Conservation (phyloP, 2,329 filamentous ascomycete species). For the Claviceps sp. region DNA sequence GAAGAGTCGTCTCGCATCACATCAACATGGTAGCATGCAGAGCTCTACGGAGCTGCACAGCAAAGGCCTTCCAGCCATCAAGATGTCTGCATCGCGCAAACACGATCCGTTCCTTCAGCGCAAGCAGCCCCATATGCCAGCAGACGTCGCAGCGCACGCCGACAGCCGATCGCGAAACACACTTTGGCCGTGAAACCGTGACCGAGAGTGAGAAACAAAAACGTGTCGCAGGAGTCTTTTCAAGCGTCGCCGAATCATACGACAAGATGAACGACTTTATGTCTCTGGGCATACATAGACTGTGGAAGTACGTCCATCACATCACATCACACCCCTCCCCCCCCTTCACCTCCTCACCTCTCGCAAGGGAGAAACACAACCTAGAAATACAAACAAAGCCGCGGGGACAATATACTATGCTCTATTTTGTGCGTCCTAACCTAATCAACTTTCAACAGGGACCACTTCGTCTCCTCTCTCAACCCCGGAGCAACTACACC, state of each 20-base stretch:
- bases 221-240: constrained; percentile 77
- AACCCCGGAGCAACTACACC: constrained; percentile 59
- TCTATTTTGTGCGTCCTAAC: not conserved
- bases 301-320: constrained; percentile 59
- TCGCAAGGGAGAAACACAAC: too few relatives aligned
- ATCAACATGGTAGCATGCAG: constrained; percentile 17
- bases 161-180: constrained; percentile 49
- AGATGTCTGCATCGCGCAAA: constrained; percentile 6
- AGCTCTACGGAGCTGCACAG: constrained; percentile 16
- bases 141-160: constrained; percentile 11
- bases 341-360: not conserved
- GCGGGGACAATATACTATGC: not conserved
- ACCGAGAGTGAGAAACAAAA: constrained; percentile 62
- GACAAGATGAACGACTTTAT: constrained; percentile 99
- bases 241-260: constrained; percentile 86
- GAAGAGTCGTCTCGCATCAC: not conserved
- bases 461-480: constrained; percentile 84
- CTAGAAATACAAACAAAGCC: not conserved
- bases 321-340: not conserved
- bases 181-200: constrained; percentile 84
- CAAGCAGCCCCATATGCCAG: constrained; percentile 12
- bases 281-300: constrained; percentile 90
- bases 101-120: constrained; percentile 16
- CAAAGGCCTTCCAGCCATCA: constrained; percentile 11
- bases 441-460: constrained; percentile 27